Base-by-base conservation (phyloP, 179 eudicot genomes). In the Heliamphora pulchella region DNA sequence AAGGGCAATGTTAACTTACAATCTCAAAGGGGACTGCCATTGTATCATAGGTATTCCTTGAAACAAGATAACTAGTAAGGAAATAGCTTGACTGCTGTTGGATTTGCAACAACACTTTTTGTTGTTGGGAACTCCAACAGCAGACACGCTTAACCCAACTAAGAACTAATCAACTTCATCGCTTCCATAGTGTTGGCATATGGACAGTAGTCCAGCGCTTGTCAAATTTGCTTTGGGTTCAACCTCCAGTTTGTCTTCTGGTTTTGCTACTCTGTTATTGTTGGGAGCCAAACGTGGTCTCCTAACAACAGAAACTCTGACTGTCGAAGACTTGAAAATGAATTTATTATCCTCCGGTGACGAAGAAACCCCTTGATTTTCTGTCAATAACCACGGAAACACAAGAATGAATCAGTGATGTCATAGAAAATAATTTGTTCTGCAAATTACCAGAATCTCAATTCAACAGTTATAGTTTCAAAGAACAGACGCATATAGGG, bases 131-230 rank as follows among this genome's bases (percentile, higher is more conserved):
- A 31, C 31, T 31, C 31, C 31, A 31, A 31, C 31, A 31, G 31
- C 31, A 31, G 31, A 31, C 31, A 31, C 31, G 31, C 31, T 31
- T 31, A 31, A 5, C 17, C 13, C 10, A 71, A 71, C 41, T 71
- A 55, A 53, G 8, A 71, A n/a, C 78, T 80, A 75, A 70, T 86
- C 90, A 50, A 87, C 94, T 51, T 89, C 91, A 20, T 86, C 88
- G 17, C 90, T 89, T 57, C 81, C 90, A 57, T 89, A 91, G 43
- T 73, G 79, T 48, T 86, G 90, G 31, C 86, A 87, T 13, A 91
- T 78, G 1, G 91, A 88, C 8, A 58, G 82, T 20, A 91, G 87
- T 51, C 83, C 91, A 11, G 62, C 74, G 81, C 81, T 79, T 47
- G 63, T 39, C 10, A 8, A 31, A 44, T 50, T 18, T 58, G 77